Evolutionary conservation across 345 rosid genomes (phyloP), one percentile per base, ranked within the genome.

Genomic region (Dimocarpus longan): DNA sequence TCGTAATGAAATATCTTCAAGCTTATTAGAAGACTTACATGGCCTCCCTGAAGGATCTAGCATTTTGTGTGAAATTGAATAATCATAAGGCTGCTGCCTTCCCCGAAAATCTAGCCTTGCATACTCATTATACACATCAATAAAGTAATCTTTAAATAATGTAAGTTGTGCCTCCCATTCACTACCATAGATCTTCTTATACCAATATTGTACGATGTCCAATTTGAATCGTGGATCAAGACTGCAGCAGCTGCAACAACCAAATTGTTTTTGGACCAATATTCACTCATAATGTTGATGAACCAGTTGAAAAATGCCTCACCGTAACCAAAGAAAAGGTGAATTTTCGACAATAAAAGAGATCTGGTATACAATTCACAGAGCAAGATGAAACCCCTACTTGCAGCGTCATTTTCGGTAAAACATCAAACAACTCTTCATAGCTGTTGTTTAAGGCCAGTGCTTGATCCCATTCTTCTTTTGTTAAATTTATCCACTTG

Each of bases 171-270:
- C 10, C 28, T 64, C 39, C 26, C 6, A 12, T 11, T 64, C 70
- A 13, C n/a, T 13, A 32, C 19, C 21, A 66, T 39, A 39, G 37
- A 66, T 32, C 46, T 39, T 39, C 43, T 2, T 5, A 9, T 12
- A 66, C 70, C 46, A 39, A 7, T 3, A 15, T 26, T 64, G 8
- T 3, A 64, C 68, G 12, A 62, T 62, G 28, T 62, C 28, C 28
- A 62, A 6, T n/a, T 65, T 65, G 40, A 65, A 65, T 24, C 68
- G 22, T 6, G 46, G 70, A 40, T 66, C 70, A 66, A 66, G 43
- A 66, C 39, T 66, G 46, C 43, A 32, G 70, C 70, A 39, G 39
- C 39, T 18, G 39, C 21, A 2, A 66, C 6, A 32, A 32, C 70
- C 70, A 12, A 12, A 15, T 32, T 39, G n/a, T 66, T 39, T 52